Evolutionary conservation across 2,329 filamentous ascomycete genomes (phyloP).

Genomic region (Fusarium sp.): DNA sequence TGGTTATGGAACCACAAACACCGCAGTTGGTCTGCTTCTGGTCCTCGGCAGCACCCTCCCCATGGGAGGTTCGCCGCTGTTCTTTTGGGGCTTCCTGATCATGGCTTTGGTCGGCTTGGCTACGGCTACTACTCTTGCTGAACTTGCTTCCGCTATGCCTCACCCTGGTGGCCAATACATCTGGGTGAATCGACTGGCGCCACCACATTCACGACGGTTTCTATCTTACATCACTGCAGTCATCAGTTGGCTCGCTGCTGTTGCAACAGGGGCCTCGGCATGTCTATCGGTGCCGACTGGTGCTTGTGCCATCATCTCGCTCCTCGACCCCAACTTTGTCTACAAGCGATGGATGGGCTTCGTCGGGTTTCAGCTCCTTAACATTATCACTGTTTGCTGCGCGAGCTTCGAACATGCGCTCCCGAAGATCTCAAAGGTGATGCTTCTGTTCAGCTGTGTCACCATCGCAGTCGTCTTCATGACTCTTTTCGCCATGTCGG

Average conservation of each 20-base stretch:
- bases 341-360: conserved; percentile 44
- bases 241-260: conserved; percentile 42
- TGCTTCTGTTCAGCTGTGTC: conserved; percentile 41
- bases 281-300: conserved; percentile 39
- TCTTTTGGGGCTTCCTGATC: conserved; percentile 42
- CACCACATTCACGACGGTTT: conserved; percentile 16
- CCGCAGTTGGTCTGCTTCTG: conserved; percentile 35
- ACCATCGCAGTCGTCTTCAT: conserved; percentile 39
- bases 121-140: conserved; percentile 41
- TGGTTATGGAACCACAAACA: conserved; percentile 41
- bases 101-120: conserved; percentile 38
- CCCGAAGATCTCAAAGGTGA: conserved; percentile 39
- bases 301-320: conserved; percentile 33
- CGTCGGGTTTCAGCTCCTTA: conserved; percentile 41
- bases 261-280: conserved; percentile 38
- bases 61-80: conserved; percentile 35
- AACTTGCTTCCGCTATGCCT: conserved; percentile 42
- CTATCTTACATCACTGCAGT: conserved; percentile 40
- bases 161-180: conserved; percentile 45
- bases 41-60: conserved; percentile 31
- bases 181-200: conserved; percentile 39
- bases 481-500: conserved; percentile 41
- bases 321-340: conserved; percentile 38
- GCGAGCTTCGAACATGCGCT: conserved; percentile 39
- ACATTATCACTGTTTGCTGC: conserved; percentile 30